Conservation (phyloP, 179 eudicot genomes). For the Beta lomatogona region DNA sequence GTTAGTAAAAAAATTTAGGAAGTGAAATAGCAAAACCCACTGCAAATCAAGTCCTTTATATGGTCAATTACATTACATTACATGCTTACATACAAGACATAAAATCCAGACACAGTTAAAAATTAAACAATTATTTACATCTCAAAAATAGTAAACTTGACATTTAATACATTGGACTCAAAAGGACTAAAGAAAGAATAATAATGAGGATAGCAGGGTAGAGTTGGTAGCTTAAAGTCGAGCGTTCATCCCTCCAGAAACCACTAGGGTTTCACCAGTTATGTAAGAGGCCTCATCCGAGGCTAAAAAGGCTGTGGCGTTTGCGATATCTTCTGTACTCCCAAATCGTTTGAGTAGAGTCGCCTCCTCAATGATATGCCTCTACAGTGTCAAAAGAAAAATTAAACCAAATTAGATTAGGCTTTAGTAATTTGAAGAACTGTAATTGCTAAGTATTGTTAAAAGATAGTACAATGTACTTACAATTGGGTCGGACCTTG, state of each 20-base stretch:
- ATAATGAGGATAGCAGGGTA: background rate
- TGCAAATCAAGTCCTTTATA: no score
- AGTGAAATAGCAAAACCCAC: no score
- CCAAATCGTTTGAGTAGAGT: constrained; percentile 62
- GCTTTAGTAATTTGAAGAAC: no score
- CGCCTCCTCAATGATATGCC: constrained; percentile 32
- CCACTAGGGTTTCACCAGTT: constrained; percentile 13
- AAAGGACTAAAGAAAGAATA: background rate
- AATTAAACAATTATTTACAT: background rate
- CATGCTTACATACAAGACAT: background rate
- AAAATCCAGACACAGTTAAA: background rate
- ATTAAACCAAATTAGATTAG: no score
- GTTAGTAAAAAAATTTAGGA: no score
- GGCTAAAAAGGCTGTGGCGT: background rate
- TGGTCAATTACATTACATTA: background rate
- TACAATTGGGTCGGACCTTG: constrained; percentile 41
- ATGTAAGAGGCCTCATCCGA: constrained; percentile 8
- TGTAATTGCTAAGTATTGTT: no score
- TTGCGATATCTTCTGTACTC: constrained; percentile 20
- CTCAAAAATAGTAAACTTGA: background rate
- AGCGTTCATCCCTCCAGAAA: constrained; percentile 12
- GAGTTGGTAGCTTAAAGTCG: background rate
- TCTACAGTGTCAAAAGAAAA: background rate
- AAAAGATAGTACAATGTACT: constrained; percentile 12
- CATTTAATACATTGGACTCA: background rate